Evolutionary conservation across 129 eudicot species (phyloP), one percentile per base, ranked within the genome.

Genomic region (Escallonia rubra): DNA sequence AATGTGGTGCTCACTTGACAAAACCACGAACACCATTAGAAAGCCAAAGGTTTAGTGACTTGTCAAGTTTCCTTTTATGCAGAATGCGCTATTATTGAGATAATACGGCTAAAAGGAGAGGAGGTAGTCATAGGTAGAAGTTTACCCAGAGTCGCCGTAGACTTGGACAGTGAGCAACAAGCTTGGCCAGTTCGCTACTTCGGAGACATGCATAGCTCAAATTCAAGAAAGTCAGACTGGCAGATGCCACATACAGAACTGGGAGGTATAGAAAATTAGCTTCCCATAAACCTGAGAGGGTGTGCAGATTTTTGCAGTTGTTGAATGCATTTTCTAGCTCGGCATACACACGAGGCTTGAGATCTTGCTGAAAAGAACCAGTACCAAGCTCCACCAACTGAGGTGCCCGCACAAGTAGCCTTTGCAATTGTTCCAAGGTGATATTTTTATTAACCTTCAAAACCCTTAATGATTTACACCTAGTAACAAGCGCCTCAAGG

Each of bases 91-190:
- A 23, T 23, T 23, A 23, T 23, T 23, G 34, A 23, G 34, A 23
- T 23, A 23, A 23, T 23, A 23, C 34, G 1, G 34, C 34, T 23
- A 23, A 23, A 23, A 23, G 7, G 4, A 48, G 12, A 58, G 11
- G 13, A 56, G 57, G 43, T 42, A 56, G 39, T 12, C 14, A 5
- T 3, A 52, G 51, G 7, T 23, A 23, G 15, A 56, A 71, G 11
- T 47, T 46, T 91, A 91, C 97, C 97, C 97, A 91, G 10, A 91
- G 87, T 39, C 96, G 91, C 64, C 79, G 80, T 69, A 91, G 64
- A 74, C 64, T 83, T 14, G 87, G 90, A 66, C 94, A 87, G 43
- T 71, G 87, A 57, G 62, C 40, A 48, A 91, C 74, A 67, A 91
- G 71, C 65, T 65, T 77, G 10, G 79, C 86, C 34, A 91, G 81